Percentiles rank a stretch among this genome's conserved stretches.
These are phyloP conservation scores for Diplodia mutila DNA, from an alignment of 2,329 filamentous ascomycete species.

Conservation along the genomic window DNA sequence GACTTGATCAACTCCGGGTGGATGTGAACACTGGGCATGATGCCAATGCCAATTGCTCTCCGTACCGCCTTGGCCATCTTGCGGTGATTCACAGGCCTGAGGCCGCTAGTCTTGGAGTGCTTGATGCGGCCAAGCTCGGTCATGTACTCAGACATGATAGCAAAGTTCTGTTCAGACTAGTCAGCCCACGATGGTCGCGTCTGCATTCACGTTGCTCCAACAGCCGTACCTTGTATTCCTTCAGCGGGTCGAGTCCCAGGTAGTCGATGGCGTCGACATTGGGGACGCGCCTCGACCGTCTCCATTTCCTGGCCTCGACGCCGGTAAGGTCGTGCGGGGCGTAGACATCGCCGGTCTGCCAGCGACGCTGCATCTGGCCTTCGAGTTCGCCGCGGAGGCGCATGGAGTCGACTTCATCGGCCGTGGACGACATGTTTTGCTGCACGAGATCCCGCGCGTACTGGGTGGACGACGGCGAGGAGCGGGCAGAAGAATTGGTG, in stretches of 20 bases:
- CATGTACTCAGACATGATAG: conserved; percentile 87
- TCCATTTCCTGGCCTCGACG: conserved; percentile 82
- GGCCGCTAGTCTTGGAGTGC: conserved; percentile 72
- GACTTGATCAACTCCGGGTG: conserved; percentile 72
- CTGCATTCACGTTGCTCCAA: conserved; percentile 32
- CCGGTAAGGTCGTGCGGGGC: conserved; percentile 83
- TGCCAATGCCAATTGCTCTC: conserved; percentile 82
- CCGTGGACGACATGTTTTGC: not conserved
- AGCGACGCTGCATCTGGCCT: conserved; percentile 70
- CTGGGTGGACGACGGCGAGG: not conserved
- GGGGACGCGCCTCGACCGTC: conserved; percentile 53
- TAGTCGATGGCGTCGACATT: conserved; percentile 75
- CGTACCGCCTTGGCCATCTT: conserved; percentile 92
- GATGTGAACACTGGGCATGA: conserved; percentile 87
- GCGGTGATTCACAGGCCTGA: conserved; percentile 88
- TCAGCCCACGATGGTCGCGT: not conserved
- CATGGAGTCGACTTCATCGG: not conserved
- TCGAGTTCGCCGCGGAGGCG: conserved; percentile 53
- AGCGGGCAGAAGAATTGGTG: not conserved
- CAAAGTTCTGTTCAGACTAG: conserved; percentile 71
- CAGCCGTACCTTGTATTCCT: conserved; percentile 78
- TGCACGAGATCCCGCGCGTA: not conserved
- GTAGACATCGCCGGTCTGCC: conserved; percentile 82
- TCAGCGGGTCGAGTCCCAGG: conserved; percentile 76
- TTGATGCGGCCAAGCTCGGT: conserved; percentile 84